phyloP scores from a whole-genome alignment of 2,329 filamentous ascomycete species.

The Aquanectria penicillioides region DNA sequence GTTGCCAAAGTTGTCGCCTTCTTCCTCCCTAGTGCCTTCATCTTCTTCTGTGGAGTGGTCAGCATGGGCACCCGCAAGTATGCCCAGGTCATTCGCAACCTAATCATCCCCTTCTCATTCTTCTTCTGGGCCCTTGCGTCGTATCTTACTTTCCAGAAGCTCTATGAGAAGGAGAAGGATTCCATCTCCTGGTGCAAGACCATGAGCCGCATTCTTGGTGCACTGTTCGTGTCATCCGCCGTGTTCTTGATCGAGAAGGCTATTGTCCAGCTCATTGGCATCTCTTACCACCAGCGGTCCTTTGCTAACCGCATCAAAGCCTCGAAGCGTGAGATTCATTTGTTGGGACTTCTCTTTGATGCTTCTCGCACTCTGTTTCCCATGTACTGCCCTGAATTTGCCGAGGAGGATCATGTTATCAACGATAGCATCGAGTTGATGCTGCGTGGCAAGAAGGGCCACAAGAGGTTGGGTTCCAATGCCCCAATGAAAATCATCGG shows the following conservation, averaged over 20 bases:
- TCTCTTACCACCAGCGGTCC: conserved; percentile 86
- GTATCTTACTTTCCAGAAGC: conserved; percentile 69
- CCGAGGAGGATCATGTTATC: conserved; percentile 91
- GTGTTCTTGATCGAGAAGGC: conserved; percentile 81
- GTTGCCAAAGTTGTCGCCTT: conserved; percentile 72
- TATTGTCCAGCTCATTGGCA: conserved; percentile 83
- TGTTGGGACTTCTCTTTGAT: conserved; percentile 88
- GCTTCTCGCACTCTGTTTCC: conserved; percentile 90
- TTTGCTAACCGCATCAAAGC: conserved; percentile 86
- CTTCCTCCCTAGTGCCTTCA: conserved; percentile 69
- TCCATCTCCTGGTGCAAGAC: conserved; percentile 64
- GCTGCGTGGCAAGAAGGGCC: conserved; percentile 64
- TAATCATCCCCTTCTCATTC: conserved; percentile 73
- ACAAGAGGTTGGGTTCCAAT: conserved; percentile 66
- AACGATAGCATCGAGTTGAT: conserved; percentile 82
- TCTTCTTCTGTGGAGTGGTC: conserved; percentile 75
- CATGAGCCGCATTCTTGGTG: conserved; percentile 72
- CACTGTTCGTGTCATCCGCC: conserved; percentile 73
- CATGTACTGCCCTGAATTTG: conserved; percentile 90
- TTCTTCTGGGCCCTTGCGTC: conserved; percentile 75
- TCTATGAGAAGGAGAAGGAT: conserved; percentile 53
- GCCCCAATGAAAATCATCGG: conserved; percentile 84
- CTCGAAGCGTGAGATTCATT: conserved; percentile 85
- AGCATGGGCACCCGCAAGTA: conserved; percentile 78
- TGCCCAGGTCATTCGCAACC: conserved; percentile 69